Evolutionary conservation across 495 filamentous ascomycete genomes (phyloP), one percentile per base, ranked within the genome.

Genomic region (Haplographium delicatum): DNA sequence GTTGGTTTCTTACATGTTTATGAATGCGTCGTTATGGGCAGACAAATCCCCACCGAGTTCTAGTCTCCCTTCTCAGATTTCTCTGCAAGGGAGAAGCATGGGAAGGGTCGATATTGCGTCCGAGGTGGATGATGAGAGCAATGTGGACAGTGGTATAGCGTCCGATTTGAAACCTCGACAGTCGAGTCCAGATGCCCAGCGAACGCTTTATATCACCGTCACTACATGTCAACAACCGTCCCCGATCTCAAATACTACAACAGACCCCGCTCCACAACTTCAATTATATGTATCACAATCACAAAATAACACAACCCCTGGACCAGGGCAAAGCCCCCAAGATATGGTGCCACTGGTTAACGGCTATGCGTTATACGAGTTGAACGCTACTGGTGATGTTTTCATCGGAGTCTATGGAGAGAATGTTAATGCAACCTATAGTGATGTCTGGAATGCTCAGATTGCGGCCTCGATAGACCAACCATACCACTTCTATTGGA

Each of bases 401-500:
- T 95, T 83, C 60, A 75, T 97, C 28, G 82, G 80, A 2, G 72
- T 99, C 1, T 71, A 73, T 23, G 90, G 89, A 2, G 83, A 85
- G 0, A 71, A 78, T 18, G 25, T 30, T 15, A 72, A 79, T 25
- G 62, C 51, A 4, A 61, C 62, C 5, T 63, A 62, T 5, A 63
- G 64, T 0, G 82, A 82, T 7, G 64, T 60, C 2, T 97, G 86
- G 65, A 84, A 80, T 50, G 91, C 88, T 59, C 71, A 91, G 56
- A 67, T 99, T 4, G 86, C 88, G 2, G 83, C 81, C n/a, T 96
- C 93, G 5, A 84, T 83, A 31, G 85, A 94, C 54, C 74, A 58
- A 0, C 81, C 70, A 40, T 95, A 88, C 64, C 83, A 89, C 62
- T 39, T 66, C 7, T 61, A 62, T 2, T 52, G 56, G 47, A 62